These are phyloP conservation scores for Malus asiatica DNA, from an alignment of 306 rosid species.

Conservation along the genomic window DNA sequence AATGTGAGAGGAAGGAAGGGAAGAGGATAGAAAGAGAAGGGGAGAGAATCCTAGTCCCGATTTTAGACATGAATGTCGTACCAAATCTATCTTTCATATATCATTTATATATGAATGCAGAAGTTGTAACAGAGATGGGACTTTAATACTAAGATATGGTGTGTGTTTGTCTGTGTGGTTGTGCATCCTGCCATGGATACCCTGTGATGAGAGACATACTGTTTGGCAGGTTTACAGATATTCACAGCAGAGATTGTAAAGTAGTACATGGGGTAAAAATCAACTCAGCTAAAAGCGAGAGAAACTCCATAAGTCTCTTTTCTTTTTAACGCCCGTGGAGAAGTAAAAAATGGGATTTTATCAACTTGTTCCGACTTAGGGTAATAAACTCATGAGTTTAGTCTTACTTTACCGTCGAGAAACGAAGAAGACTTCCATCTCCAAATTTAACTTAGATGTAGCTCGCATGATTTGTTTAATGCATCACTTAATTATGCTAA, in stretches of 20 bases:
- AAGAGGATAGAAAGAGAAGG: too few species aligned
- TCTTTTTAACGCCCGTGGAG: too few species aligned
- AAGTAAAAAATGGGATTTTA: too few species aligned
- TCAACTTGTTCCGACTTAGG: too few species aligned
- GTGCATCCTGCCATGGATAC: slow-evolving; percentile 3
- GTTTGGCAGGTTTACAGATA: background rate
- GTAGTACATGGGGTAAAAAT: background rate
- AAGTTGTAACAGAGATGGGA: background rate
- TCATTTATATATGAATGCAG: background rate
- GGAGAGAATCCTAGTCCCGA: background rate
- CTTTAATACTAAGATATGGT: background rate
- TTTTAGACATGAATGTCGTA: background rate
- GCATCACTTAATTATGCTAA: background rate
- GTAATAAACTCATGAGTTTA: too few species aligned
- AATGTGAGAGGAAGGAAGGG: too few species aligned
- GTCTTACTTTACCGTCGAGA: rapidly evolving
- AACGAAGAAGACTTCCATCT: too few species aligned
- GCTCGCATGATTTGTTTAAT: background rate
- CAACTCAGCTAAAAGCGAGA: background rate
- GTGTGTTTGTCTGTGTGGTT: background rate
- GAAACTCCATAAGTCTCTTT: too few species aligned
- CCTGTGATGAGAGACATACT: background rate
- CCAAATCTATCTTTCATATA: background rate
- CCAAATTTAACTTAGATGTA: too few species aligned
- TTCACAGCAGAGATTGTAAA: background rate